A percentile compares a stretch with the other conserved stretches of the same genome.
Evolutionary conservation across 108 stramenopile genomes (phyloP).

Genomic region (Nannochloropsis gaditana): DNA sequence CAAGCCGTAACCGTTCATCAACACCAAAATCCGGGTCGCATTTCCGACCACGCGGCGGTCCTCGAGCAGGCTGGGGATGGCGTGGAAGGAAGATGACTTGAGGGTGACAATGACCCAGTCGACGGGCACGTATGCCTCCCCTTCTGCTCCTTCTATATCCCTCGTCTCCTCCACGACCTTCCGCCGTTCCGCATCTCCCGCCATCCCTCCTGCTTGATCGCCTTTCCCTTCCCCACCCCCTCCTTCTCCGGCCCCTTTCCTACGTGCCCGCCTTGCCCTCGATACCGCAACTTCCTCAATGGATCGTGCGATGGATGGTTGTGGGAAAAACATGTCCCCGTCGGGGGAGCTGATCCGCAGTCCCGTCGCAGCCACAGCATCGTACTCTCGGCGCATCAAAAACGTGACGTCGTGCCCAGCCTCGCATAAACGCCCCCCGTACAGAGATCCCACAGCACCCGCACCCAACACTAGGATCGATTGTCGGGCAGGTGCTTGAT

Average conservation of each 20-base stretch:
- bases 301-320: not conserved
- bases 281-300: not conserved
- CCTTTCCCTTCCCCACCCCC: not conserved
- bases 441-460: not conserved
- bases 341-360: not conserved
- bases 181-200: too few species aligned
- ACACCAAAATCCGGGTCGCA: not conserved
- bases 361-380: not conserved
- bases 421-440: not conserved
- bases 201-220: not conserved
- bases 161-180: too few species aligned
- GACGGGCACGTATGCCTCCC: not conserved
- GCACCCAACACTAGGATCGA: not conserved
- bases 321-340: not conserved
- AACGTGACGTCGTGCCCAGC: slow-evolving; percentile 4
- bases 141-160: not conserved
- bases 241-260: not conserved
- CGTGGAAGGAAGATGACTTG: not conserved
- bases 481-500: not conserved
- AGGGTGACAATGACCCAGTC: slow-evolving; percentile 17
- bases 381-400: slow-evolving; percentile 16
- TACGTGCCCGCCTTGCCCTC: not conserved
- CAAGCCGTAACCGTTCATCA: not conserved
- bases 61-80: not conserved
- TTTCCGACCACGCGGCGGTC: not conserved